A percentile compares a stretch with the other conserved stretches of the same genome.
Conservation (phyloP, 2,329 filamentous ascomycete species). For the Bipolaris victoriae region DNA sequence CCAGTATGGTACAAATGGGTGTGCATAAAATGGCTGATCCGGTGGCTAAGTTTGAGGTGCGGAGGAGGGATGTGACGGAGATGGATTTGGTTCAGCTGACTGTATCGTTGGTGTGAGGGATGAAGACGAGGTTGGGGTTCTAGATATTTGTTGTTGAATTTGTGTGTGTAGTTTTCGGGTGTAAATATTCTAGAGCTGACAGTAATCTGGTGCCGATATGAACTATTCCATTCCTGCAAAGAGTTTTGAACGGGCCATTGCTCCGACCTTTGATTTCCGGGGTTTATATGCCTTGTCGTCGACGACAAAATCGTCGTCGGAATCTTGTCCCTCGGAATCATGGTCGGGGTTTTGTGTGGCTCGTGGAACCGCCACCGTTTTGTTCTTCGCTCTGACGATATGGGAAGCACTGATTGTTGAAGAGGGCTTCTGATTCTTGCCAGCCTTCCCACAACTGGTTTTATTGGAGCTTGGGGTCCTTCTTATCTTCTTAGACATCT, state of each 20-base stretch:
- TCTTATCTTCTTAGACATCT: neutral
- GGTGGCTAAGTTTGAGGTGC: neutral
- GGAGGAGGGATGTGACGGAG: neutral
- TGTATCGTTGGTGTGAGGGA: too few species aligned
- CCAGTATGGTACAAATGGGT: neutral
- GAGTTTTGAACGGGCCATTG: neutral
- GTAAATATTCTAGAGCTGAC: too few species aligned
- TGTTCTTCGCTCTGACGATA: neutral
- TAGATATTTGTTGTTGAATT: too few species aligned
- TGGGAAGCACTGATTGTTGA: neutral
- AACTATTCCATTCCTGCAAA: neutral
- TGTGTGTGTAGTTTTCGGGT: too few species aligned
- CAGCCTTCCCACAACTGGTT: neutral
- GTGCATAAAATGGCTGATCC: neutral
- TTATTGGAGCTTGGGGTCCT: neutral
- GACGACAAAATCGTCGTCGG: neutral
- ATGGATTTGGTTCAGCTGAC: neutral
- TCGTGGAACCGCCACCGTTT: neutral
- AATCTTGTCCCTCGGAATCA: neutral
- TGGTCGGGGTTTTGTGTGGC: neutral
- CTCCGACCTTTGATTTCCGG: constrained; percentile 1
- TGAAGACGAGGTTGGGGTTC: too few species aligned
- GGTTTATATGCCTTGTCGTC: neutral
- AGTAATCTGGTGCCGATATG: too few species aligned
- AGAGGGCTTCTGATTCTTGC: neutral